A percentile compares a stretch with the other conserved stretches of the same genome.
Evolutionary conservation across 2,329 filamentous ascomycete genomes (phyloP).

Genomic region (Ceratocystiopsis minuta): DNA sequence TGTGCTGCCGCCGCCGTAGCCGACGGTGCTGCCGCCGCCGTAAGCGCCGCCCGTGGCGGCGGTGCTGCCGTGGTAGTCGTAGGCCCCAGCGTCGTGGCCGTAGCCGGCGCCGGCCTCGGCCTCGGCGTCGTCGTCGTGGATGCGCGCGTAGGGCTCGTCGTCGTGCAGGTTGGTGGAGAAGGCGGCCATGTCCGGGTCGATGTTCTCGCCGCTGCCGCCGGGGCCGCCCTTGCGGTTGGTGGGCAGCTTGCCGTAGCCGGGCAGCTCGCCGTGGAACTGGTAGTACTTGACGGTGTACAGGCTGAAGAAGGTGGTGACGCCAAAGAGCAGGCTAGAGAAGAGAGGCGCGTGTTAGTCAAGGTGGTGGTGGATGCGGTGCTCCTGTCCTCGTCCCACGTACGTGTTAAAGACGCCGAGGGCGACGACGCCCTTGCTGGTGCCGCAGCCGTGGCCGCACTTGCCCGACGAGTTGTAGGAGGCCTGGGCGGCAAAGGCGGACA

Average conservation of each 20-base stretch:
- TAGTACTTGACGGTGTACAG: constrained; percentile 44
- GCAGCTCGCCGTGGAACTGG: constrained; percentile 41
- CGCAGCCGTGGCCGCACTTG: constrained; percentile 36
- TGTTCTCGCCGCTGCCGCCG: constrained; percentile 24
- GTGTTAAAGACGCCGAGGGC: constrained; percentile 43
- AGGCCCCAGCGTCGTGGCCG: constrained; percentile 17
- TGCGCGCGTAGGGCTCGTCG: constrained; percentile 45
- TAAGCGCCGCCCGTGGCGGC: constrained; percentile 1
- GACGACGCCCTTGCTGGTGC: constrained; percentile 44
- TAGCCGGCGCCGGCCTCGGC: constrained; percentile 6
- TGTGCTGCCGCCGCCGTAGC: neutral
- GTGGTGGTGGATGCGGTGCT: too few species aligned
- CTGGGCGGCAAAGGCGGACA: constrained; percentile 48
- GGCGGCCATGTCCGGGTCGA: constrained; percentile 51
- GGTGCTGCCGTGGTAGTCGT: constrained; percentile 8
- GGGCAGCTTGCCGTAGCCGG: constrained; percentile 36
- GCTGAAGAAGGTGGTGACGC: constrained; percentile 34
- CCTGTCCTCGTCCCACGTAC: too few species aligned
- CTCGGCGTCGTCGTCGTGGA: constrained; percentile 35
- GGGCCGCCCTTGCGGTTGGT: constrained; percentile 5
- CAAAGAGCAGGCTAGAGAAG: constrained; percentile 33
- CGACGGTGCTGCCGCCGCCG: neutral
- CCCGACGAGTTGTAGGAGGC: constrained; percentile 42
- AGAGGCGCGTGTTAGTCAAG: constrained; percentile 7
- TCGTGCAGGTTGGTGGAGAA: constrained; percentile 51